phyloP scores from a whole-genome alignment of 1,139 yeast genomes.

The Pichia sp. region DNA sequence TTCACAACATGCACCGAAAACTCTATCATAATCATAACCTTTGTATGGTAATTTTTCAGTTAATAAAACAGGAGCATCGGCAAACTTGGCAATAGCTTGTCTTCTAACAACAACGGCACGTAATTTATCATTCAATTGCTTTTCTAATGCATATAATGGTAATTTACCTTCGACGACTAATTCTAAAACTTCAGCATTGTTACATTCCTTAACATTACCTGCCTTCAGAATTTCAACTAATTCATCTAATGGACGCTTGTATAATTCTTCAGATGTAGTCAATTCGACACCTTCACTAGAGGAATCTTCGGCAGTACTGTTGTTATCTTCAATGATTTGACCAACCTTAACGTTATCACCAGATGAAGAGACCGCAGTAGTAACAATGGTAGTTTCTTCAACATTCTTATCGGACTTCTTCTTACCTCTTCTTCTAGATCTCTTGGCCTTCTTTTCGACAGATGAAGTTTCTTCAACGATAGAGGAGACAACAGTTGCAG shows the following conservation, averaged over 20 bases:
- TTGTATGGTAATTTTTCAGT: conserved; percentile 72
- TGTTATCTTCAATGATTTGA: conserved; percentile 30
- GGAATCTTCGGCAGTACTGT: conserved; percentile 18
- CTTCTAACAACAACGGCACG: conserved; percentile 95
- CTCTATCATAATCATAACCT: conserved; percentile 90
- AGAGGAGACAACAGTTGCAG: background rate
- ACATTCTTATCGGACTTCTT: conserved; percentile 14
- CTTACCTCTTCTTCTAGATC: conserved; percentile 14
- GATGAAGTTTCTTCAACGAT: background rate
- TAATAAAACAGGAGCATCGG: conserved; percentile 79
- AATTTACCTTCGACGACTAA: conserved; percentile 75
- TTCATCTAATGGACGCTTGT: conserved; percentile 53
- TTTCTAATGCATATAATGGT: conserved; percentile 92
- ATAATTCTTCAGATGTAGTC: conserved; percentile 15
- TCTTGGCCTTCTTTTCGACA: conserved; percentile 16
- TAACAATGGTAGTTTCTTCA: conserved; percentile 6
- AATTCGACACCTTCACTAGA: conserved; percentile 13
- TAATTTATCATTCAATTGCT: conserved; percentile 79
- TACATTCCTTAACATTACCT: conserved; percentile 67
- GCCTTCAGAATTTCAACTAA: conserved; percentile 61
- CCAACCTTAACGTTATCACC: conserved; percentile 32
- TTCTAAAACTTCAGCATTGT: conserved; percentile 69
- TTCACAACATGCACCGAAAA: conserved; percentile 98
- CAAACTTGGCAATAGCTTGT: conserved; percentile 79
- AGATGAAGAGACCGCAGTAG: background rate